Evolutionary conservation across 768 basidiomycete genomes (phyloP).

Genomic region (Auricularia sp.): DNA sequence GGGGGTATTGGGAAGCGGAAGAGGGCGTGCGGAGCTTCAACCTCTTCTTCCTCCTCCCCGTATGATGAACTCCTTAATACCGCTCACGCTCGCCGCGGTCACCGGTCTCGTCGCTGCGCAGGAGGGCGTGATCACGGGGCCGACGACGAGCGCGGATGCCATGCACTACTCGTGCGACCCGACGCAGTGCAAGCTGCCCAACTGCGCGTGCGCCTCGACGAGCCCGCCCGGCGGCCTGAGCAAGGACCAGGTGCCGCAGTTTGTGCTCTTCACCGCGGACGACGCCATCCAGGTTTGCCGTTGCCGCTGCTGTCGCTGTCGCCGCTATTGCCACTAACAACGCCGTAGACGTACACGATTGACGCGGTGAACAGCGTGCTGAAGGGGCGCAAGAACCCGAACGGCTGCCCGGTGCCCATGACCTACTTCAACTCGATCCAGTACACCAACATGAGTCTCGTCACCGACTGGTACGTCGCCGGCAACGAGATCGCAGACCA

Average conservation of each 20-base stretch:
- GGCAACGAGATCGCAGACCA: constrained; percentile 80
- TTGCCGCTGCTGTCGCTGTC: neutral
- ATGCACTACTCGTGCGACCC: constrained; percentile 66
- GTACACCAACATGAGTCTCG: constrained; percentile 68
- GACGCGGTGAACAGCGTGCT: constrained; percentile 68
- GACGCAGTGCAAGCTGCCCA: constrained; percentile 51
- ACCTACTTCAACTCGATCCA: constrained; percentile 63
- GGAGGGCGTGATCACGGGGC: constrained; percentile 46
- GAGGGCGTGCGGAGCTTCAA: too few relatives aligned
- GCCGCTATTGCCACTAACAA: constrained; percentile 35
- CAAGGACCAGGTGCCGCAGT: constrained; percentile 51
- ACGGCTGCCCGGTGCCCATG: constrained; percentile 65
- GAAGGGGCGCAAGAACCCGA: constrained; percentile 63
- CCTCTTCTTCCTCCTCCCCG: too few relatives aligned
- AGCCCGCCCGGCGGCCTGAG: constrained; percentile 60
- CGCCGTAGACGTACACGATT: constrained; percentile 55
- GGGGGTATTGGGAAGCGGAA: too few relatives aligned
- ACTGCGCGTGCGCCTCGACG: constrained; percentile 64
- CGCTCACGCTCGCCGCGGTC: neutral
- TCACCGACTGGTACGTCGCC: constrained; percentile 71
- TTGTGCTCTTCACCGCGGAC: constrained; percentile 66
- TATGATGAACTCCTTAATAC: too few relatives aligned
- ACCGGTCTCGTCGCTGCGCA: constrained; percentile 18
- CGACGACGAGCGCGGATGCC: constrained; percentile 40
- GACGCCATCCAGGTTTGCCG: constrained; percentile 22